Evolutionary conservation across 371 early-diverging fungal genomes (phyloP), one percentile per base, ranked within the genome.

Genomic region (Blakeslea trispora): DNA sequence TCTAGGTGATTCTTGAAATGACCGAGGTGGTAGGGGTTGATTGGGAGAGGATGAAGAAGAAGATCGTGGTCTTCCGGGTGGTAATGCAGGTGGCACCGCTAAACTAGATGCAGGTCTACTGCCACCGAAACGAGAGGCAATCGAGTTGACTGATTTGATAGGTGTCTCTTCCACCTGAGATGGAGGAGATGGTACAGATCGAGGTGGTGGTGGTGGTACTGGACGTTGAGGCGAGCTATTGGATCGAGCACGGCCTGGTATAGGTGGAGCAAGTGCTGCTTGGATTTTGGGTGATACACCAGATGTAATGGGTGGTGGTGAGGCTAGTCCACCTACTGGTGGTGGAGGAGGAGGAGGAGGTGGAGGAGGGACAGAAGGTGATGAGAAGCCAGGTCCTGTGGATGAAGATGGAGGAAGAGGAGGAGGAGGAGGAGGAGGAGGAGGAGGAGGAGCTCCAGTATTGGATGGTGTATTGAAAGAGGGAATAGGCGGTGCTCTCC

Each of bases 221-320:
- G 74, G 68, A 41, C 72, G 21, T 45, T 71, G 74, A n/a, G 77
- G 77, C 31, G 77, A 74, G 18, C 77, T 77, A 19, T 61, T 69
- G 6, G 77, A 73, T 47, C 74, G 62, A 5, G 69, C 47, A 53
- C 77, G 58, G 5, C 77, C 74, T 23, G 72, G 66, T n/a, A 66
- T 23, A 34, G 69, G 39, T 9, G 77, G 65, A 22, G 48, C 59
- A 17, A 67, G 45, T 17, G 65, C 31, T n/a, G 64, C 55, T 37
- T 65, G 55, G 0, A 44, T 44, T 21, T 56, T 61, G 5, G 72
- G 72, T 18, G 69, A 47, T 18, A 65, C 46, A 37, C 63, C 68
- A 19, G 55, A 28, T 21, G 53, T 43, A 22, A 54, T 41, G 24
- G 60, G 55, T 47, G 61, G 23, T 44, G 61, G 53, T 3, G 66